Conservation (phyloP, 2,329 filamentous ascomycete species). For the Aureobasidium sp. region DNA sequence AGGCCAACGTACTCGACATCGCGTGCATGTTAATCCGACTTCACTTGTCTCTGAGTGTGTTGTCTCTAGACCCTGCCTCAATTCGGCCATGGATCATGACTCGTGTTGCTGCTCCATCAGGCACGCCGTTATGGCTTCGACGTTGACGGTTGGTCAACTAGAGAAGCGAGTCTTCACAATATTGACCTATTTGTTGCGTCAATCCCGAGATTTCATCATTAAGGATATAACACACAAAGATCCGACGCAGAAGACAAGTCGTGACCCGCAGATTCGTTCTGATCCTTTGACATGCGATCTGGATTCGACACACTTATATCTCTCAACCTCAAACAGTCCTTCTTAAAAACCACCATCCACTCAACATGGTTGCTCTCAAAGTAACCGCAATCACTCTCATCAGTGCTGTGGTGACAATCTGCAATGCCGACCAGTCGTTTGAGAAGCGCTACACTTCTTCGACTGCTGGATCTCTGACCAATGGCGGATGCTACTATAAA, state of each 20-base stretch:
- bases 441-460: slow-evolving; percentile 1
- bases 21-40: not conserved
- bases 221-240: not conserved
- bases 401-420: not conserved
- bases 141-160: not conserved
- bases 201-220: not conserved
- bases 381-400: not conserved
- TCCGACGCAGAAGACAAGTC: not conserved
- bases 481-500: slow-evolving; percentile 1
- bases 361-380: slow-evolving; percentile 5
- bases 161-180: slow-evolving; percentile 1
- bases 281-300: not conserved
- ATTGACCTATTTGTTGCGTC: not conserved
- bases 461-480: not conserved
- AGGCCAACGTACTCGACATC: not conserved
- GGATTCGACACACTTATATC: not conserved
- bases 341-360: not conserved
- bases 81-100: not conserved
- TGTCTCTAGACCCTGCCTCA: not conserved
- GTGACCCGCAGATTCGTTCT: not conserved
- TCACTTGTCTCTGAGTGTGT: not conserved
- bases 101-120: not conserved
- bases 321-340: not conserved
- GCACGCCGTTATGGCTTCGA: not conserved
- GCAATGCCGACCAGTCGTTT: not conserved